A percentile compares a stretch with the other conserved stretches of the same genome.
These are phyloP conservation scores for Chlorophyllum brunneum DNA, from an alignment of 768 basidiomycete species.

Conservation along the genomic window DNA sequence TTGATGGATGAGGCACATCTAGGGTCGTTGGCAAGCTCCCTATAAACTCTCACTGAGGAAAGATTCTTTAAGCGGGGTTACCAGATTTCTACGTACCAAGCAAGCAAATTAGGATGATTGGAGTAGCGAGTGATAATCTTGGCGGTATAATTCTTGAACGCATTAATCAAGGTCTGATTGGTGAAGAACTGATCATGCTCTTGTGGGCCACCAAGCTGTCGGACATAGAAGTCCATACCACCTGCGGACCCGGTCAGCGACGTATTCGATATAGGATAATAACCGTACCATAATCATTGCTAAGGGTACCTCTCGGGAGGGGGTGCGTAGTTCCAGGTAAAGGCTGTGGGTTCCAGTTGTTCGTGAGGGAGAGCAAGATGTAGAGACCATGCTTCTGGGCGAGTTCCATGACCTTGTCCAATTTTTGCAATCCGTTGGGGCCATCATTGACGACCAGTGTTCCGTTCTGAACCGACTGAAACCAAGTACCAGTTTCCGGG, in stretches of 20 bases:
- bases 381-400: conserved; percentile 54
- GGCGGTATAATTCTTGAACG: conserved; percentile 56
- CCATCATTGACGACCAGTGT: conserved; percentile 54
- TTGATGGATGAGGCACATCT: conserved; percentile 59
- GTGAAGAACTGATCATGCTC: conserved; percentile 60
- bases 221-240: conserved; percentile 66
- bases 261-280: conserved; percentile 5
- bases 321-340: conserved; percentile 30
- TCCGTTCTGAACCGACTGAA: conserved; percentile 56
- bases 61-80: too few species aligned
- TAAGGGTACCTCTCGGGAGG: conserved; percentile 49
- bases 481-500: conserved; percentile 58
- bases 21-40: conserved; percentile 68
- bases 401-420: conserved; percentile 53
- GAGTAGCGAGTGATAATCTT: conserved; percentile 53
- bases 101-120: conserved; percentile 48
- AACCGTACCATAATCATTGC: conserved; percentile 56
- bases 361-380: conserved; percentile 53
- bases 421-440: conserved; percentile 56
- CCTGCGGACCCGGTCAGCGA: conserved; percentile 30
- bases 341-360: conserved; percentile 53
- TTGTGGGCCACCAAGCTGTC: conserved; percentile 35
- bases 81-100: conserved; percentile 32
- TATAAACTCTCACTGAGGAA: conserved; percentile 19
- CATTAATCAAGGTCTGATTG: conserved; percentile 40